Evolutionary conservation across 2,329 filamentous ascomycete species (phyloP).

Genomic region (Grosmannia huntii): DNA sequence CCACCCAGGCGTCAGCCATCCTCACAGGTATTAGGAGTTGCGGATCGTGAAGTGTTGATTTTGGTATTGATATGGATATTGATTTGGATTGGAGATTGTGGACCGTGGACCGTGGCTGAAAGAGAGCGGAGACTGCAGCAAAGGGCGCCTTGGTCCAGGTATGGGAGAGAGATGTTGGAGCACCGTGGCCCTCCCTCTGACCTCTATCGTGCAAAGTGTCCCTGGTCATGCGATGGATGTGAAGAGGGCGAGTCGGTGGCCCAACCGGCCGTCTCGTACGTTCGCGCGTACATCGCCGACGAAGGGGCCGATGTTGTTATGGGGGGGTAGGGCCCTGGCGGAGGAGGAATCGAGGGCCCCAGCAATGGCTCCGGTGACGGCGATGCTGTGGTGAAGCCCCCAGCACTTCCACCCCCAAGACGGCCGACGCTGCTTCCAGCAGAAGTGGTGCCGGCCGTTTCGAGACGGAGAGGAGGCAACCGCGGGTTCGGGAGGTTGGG

Average conservation of each 20-base stretch:
- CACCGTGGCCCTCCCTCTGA: neutral
- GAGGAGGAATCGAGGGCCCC: constrained; percentile 1
- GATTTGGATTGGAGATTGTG: too few relatives aligned
- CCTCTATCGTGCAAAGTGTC: constrained; percentile 71
- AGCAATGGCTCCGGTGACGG: constrained; percentile 6
- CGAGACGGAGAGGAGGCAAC: constrained; percentile 7
- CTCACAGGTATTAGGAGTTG: neutral
- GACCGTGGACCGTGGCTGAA: neutral
- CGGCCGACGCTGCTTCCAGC: constrained; percentile 9
- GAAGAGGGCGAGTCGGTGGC: constrained; percentile 3
- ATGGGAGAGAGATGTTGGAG: neutral
- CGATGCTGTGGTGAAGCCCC: constrained; percentile 8
- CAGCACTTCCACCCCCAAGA: constrained; percentile 14
- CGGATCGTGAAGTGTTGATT: neutral
- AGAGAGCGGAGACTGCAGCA: neutral
- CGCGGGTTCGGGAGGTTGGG: constrained; percentile 6
- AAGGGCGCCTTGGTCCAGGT: neutral
- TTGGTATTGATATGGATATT: too few relatives aligned
- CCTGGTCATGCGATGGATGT: constrained; percentile 30
- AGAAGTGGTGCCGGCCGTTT: constrained; percentile 15
- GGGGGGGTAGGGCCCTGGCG: constrained; percentile 1
- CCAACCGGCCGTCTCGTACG: constrained; percentile 10
- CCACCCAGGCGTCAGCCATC: neutral
- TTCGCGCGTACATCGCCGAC: constrained; percentile 11
- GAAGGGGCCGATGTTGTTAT: neutral